These are phyloP conservation scores for Didymella exigua DNA, from an alignment of 2,329 filamentous ascomycete genomes.

Conservation along the genomic window DNA sequence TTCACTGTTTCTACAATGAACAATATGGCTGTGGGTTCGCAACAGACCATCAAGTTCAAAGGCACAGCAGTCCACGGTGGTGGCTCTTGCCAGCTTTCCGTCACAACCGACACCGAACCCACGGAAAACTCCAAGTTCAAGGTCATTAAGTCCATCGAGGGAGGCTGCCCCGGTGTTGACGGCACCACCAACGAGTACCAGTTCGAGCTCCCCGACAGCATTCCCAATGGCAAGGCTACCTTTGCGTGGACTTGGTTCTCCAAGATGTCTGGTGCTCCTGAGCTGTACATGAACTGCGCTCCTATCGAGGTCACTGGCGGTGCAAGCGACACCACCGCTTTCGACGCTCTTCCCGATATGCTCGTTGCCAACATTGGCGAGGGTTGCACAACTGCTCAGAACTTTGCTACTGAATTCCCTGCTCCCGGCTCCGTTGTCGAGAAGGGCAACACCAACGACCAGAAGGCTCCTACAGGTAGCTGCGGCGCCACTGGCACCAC, in stretches of 20 bases:
- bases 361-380: conserved; percentile 69
- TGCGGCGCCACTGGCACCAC: conserved; percentile 31
- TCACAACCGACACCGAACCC: conserved; percentile 68
- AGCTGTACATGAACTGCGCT: conserved; percentile 91
- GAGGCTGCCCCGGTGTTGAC: conserved; percentile 75
- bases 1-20: conserved; percentile 43
- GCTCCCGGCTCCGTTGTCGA: conserved; percentile 67
- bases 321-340: conserved; percentile 58
- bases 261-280: conserved; percentile 75
- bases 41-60: conserved; percentile 66
- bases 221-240: conserved; percentile 77
- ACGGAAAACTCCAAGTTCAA: conserved; percentile 70
- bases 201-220: conserved; percentile 72
- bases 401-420: conserved; percentile 66
- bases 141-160: conserved; percentile 86
- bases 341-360: conserved; percentile 72
- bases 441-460: conserved; percentile 34
- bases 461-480: conserved; percentile 25
- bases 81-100: conserved; percentile 84
- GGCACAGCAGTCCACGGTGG: conserved; percentile 85
- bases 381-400: conserved; percentile 60
- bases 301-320: conserved; percentile 68
- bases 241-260: conserved; percentile 96
- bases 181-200: conserved; percentile 68
- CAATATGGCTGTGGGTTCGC: conserved; percentile 66